Percentiles rank a stretch among this genome's conserved stretches.
phyloP scores from a whole-genome alignment of 768 basidiomycete species.

The Auriculariales sp. region DNA sequence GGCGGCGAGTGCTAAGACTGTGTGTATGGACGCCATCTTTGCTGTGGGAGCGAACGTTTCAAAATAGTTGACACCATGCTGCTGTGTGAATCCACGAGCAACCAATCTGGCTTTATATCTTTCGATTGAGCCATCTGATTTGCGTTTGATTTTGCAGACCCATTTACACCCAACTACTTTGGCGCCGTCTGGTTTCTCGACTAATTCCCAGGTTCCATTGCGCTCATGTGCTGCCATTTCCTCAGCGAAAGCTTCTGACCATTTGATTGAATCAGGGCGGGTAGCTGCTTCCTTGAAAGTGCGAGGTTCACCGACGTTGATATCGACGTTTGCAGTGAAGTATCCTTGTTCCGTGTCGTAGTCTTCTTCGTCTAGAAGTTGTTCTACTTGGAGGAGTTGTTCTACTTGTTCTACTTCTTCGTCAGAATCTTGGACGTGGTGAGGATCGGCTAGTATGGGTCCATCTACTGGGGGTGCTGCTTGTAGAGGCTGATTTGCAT shows the following conservation, averaged over 20 bases:
- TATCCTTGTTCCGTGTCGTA: no score
- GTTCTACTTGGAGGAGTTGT: no score
- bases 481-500: no score
- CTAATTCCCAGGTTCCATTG: conserved; percentile 9
- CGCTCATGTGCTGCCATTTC: conserved; percentile 14
- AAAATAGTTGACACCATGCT: conserved; percentile 15
- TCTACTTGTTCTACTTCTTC: no score
- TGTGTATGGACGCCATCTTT: conserved; percentile 11
- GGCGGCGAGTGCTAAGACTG: conserved; percentile 6
- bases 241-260: conserved; percentile 12
- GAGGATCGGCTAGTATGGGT: no score
- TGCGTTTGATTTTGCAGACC: conserved; percentile 18
- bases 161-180: conserved; percentile 15
- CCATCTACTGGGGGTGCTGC: no score
- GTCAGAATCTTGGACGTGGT: no score
- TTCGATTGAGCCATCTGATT: conserved; percentile 11
- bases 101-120: conserved; percentile 20
- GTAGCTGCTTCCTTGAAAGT: no score
- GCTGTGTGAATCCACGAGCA: conserved; percentile 21
- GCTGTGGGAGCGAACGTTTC: conserved; percentile 20
- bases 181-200: conserved; percentile 10
- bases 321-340: no score
- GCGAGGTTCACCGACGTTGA: no score
- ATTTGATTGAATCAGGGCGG: no score
- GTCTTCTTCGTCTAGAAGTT: no score